Evolutionary conservation across 2,329 filamentous ascomycete genomes (phyloP), one percentile per base, ranked within the genome.

Genomic region (Penicillium sp.): DNA sequence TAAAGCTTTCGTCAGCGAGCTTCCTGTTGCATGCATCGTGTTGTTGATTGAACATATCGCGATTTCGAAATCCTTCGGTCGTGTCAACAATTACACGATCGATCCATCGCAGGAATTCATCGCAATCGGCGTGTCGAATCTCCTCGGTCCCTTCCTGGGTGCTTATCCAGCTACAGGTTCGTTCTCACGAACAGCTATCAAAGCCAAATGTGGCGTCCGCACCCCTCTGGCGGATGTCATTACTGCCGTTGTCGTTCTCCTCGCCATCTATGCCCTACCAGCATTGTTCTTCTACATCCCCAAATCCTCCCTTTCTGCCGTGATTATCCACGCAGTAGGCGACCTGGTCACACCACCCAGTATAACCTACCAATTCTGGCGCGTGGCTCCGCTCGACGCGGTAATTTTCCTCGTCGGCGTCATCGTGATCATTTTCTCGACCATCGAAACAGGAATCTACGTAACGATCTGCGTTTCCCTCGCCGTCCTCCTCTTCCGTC

Each of bases 91-190:
- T 75, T 97, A 97, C 74, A 87, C 85, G 9, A 96, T 97, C 71
- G 87, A 96, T 64, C 91, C 92, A 0, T 96, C 92, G 0, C 92
- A 97, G 71, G 92, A 97, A 72, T 83, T 97, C 76, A 89, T 97
- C 46, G 92, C 91, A n/a, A 95, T 97, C 59, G 92, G 92, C 58
- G 83, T 96, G 36, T 89, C 88, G 22, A 97, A 96, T 68, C 79
- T 96, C 18, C 79, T 96, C 9, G 91, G 90, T 0, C 91, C 92
- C 1, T 96, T 97, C 75, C 79, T 97, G 1, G 92, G 92, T 39
- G 92, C 83, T 2, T 97, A 94, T 69, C 90, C 92, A 29, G 89
- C 91, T 0, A 97, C 92, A 1, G 92, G 92, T 1, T 96, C 92
- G 2, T 97, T 97, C 79, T 94, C 90, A 38, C 86, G 92, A 58